Conservation (phyloP, 2,329 filamentous ascomycete genomes). For the Fusarium oxysporum region DNA sequence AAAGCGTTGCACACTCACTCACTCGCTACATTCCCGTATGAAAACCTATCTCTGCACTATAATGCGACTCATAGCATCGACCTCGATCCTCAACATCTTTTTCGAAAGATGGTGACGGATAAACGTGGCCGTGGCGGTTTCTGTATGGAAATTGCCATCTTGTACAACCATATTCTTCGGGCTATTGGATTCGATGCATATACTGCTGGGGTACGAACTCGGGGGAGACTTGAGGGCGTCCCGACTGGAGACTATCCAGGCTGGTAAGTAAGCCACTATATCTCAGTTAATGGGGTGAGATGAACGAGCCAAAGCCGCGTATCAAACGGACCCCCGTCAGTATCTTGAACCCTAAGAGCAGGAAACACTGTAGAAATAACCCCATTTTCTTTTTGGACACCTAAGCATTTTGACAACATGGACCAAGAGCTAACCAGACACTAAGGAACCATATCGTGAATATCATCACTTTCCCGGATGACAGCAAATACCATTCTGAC, state of each 20-base stretch:
- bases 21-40: slow-evolving; percentile 61
- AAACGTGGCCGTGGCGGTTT: slow-evolving; percentile 64
- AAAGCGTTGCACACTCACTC: slow-evolving; percentile 31
- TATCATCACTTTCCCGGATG: slow-evolving; percentile 65
- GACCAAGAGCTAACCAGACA: background rate
- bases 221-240: slow-evolving; percentile 53
- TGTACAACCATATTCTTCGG: slow-evolving; percentile 65
- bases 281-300: background rate
- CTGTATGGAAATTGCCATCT: slow-evolving; percentile 69
- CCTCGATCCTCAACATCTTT: slow-evolving; percentile 60
- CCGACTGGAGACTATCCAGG: slow-evolving; percentile 59
- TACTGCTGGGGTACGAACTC: slow-evolving; percentile 64
- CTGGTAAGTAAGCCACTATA: slow-evolving; percentile 50
- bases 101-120: slow-evolving; percentile 60
- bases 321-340: too few species aligned
- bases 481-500: slow-evolving; percentile 66
- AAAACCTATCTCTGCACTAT: slow-evolving; percentile 69
- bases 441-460: slow-evolving; percentile 67
- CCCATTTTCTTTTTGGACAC: rapidly evolving
- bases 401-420: rapidly evolving
- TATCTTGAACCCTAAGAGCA: too few species aligned
- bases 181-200: slow-evolving; percentile 65
- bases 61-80: slow-evolving; percentile 51
- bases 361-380: background rate
- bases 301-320: background rate